Evolutionary conservation across 2,329 filamentous ascomycete genomes (phyloP).

Genomic region (Penicillium sp.): DNA sequence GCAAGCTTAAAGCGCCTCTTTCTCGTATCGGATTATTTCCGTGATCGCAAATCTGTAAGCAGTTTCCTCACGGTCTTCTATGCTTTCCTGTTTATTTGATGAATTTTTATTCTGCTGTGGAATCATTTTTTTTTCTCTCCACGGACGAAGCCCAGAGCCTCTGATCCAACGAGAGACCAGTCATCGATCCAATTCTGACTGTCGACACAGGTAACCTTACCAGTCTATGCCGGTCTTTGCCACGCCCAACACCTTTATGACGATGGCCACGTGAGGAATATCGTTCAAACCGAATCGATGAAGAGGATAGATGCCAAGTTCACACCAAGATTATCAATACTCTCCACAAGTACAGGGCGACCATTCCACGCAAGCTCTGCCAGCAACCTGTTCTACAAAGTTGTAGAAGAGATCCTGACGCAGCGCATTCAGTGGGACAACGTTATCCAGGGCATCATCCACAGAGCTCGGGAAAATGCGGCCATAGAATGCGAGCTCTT

Average conservation of each 20-base stretch:
- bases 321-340: background rate
- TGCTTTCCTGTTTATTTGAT: too few relatives aligned
- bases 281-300: background rate
- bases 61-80: too few relatives aligned
- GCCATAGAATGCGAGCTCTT: background rate
- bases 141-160: too few relatives aligned
- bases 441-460: background rate
- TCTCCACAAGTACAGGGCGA: background rate
- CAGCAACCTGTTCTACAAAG: background rate
- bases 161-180: too few relatives aligned
- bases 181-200: too few relatives aligned
- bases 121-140: too few relatives aligned
- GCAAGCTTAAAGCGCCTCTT: background rate
- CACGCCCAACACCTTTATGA: conserved; percentile 5
- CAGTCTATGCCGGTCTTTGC: conserved; percentile 7
- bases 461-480: background rate
- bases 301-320: background rate
- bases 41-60: background rate
- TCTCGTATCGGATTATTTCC: background rate
- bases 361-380: background rate
- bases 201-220: background rate
- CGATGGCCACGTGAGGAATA: background rate
- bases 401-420: conserved; percentile 1
- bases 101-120: too few relatives aligned
- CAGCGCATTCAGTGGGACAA: background rate